phyloP scores from a whole-genome alignment of 2,329 filamentous ascomycete genomes.

The Cordyceps cicadae region DNA sequence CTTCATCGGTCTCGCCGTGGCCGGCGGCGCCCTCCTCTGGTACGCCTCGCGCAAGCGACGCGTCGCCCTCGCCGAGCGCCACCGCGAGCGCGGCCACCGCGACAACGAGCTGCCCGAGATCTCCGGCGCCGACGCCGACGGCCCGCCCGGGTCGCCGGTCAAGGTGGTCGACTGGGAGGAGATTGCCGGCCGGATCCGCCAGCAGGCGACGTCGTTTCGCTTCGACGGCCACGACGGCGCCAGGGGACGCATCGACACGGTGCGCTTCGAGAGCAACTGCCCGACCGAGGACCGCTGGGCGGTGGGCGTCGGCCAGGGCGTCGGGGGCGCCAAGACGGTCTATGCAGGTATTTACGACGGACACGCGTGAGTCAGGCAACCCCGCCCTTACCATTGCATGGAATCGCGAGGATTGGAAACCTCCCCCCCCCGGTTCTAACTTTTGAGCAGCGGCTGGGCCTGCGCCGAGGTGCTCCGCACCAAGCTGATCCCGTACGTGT shows the following conservation, averaged over 20 bases:
- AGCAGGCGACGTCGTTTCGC: constrained; percentile 22
- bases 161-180: constrained; percentile 19
- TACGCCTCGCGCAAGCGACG: constrained; percentile 1
- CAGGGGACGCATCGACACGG: constrained; percentile 26
- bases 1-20: neutral
- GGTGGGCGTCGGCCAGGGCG: constrained; percentile 23
- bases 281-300: constrained; percentile 30
- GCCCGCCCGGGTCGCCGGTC: constrained; percentile 22
- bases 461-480: constrained; percentile 33
- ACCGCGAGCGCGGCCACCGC: neutral
- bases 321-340: constrained; percentile 21
- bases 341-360: constrained; percentile 40
- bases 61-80: neutral
- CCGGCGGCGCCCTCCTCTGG: neutral
- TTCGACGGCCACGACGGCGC: constrained; percentile 20
- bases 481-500: constrained; percentile 35
- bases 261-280: constrained; percentile 26
- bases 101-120: constrained; percentile 6
- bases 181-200: constrained; percentile 24
- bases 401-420: too few relatives aligned
- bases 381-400: too few relatives aligned
- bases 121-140: constrained; percentile 4
- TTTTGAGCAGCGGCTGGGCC: constrained; percentile 27
- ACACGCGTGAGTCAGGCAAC: constrained; percentile 39
- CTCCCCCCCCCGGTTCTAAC: constrained; percentile 13